phyloP scores from a whole-genome alignment of 2,329 filamentous ascomycete species.

The Aspergillus sp. region DNA sequence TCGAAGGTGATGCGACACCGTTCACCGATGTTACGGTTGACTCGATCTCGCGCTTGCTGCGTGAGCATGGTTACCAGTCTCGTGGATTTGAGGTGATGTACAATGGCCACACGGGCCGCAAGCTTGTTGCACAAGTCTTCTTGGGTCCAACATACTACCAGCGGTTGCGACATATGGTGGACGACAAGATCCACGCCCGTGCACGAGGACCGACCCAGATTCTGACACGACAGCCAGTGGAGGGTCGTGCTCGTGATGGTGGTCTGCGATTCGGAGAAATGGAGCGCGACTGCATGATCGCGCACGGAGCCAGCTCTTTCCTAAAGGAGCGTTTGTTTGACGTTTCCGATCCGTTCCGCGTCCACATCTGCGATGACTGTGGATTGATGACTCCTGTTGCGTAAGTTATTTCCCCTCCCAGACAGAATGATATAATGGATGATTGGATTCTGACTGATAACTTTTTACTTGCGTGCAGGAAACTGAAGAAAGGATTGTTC shows the following conservation, averaged over 20 bases:
- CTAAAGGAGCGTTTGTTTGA: constrained; percentile 96
- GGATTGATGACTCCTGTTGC: constrained; percentile 98
- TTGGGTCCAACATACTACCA: constrained; percentile 98
- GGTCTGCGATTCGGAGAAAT: constrained; percentile 99
- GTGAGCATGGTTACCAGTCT: constrained; percentile 88
- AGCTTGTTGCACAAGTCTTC: constrained; percentile 91
- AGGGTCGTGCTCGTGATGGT: constrained; percentile 95
- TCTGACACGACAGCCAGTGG: constrained; percentile 90
- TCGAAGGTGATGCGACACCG: constrained; percentile 93
- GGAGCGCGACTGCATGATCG: constrained; percentile 99
- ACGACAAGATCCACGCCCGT: constrained; percentile 99
- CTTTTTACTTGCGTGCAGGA: constrained; percentile 43
- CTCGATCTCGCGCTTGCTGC: constrained; percentile 75
- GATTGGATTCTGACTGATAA: constrained; percentile 12
- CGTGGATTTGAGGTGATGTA: constrained; percentile 98
- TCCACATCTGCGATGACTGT: constrained; percentile 97
- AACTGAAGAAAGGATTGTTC: constrained; percentile 90
- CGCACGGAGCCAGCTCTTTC: constrained; percentile 95
- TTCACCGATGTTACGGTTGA: constrained; percentile 98
- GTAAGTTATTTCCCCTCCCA: constrained; percentile 53
- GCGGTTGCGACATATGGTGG: constrained; percentile 97
- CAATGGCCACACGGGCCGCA: constrained; percentile 92
- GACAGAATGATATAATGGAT: not conserved
- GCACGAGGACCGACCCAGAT: constrained; percentile 95
- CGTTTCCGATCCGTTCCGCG: constrained; percentile 93